A percentile compares a stretch with the other conserved stretches of the same genome.
phyloP scores from a whole-genome alignment of 192 early-diverging fungal species.

The Dispira parvispora region DNA sequence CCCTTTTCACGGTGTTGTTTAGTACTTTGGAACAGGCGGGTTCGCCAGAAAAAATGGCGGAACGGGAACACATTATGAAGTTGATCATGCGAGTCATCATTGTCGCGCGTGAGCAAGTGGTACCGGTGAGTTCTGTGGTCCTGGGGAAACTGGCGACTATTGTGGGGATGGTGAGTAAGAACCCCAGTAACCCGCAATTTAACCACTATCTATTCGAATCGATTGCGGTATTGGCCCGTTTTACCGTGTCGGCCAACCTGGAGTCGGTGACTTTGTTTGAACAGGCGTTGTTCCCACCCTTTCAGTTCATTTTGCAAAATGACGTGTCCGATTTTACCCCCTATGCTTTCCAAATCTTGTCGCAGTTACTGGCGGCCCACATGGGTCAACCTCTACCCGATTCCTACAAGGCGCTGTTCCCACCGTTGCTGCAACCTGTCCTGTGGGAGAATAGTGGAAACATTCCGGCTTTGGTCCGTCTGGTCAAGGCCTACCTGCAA shows the following conservation, averaged over 20 bases:
- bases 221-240: slow-evolving; percentile 69
- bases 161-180: slow-evolving; percentile 68
- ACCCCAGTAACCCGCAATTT: slow-evolving; percentile 96
- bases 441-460: slow-evolving; percentile 84
- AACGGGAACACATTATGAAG: slow-evolving; percentile 95
- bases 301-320: slow-evolving; percentile 69
- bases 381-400: slow-evolving; percentile 38
- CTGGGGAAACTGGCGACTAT: slow-evolving; percentile 61
- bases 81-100: slow-evolving; percentile 74
- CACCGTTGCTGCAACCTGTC: slow-evolving; percentile 61
- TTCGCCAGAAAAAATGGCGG: slow-evolving; percentile 83
- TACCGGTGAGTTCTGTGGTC: slow-evolving; percentile 50
- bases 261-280: slow-evolving; percentile 68
- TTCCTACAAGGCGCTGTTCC: slow-evolving; percentile 54
- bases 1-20: slow-evolving; percentile 58
- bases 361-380: slow-evolving; percentile 74
- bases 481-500: slow-evolving; percentile 73
- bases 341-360: slow-evolving; percentile 92
- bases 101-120: slow-evolving; percentile 52
- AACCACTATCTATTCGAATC: slow-evolving; percentile 95
- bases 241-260: slow-evolving; percentile 55
- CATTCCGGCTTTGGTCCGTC: slow-evolving; percentile 80
- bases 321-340: slow-evolving; percentile 88
- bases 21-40: slow-evolving; percentile 52
- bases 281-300: slow-evolving; percentile 67